Percentiles rank a stretch among this genome's conserved stretches.
Evolutionary conservation across 345 rosid genomes (phyloP).

Genomic region (Garcia nutans): DNA sequence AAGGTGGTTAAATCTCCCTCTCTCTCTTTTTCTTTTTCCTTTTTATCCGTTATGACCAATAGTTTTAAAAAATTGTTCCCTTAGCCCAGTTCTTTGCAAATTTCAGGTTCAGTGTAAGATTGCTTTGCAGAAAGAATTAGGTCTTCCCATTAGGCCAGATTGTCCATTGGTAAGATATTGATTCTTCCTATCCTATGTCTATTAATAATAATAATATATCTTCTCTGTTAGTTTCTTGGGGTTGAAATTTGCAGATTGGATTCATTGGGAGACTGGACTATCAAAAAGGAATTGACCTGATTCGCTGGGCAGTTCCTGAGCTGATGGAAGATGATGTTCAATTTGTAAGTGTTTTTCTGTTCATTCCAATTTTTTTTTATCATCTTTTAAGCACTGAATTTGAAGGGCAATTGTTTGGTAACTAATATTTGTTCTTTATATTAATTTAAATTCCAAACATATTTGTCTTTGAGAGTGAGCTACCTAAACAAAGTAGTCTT

Average conservation of each 20-base stretch:
- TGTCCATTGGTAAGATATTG: slow-evolving; percentile 67
- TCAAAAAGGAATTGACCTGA: slow-evolving; percentile 93
- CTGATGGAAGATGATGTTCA: slow-evolving; percentile 87
- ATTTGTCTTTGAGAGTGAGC: not conserved
- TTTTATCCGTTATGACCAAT: not conserved
- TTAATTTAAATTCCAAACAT: not conserved
- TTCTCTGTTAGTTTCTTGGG: slow-evolving; percentile 19
- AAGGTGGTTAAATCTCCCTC: slow-evolving; percentile 48
- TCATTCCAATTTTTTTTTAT: not conserved
- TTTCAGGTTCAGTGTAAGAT: slow-evolving; percentile 73
- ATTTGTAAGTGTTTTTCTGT: slow-evolving; percentile 65
- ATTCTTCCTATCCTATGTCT: slow-evolving; percentile 1
- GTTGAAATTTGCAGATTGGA: slow-evolving; percentile 61
- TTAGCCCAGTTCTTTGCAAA: slow-evolving; percentile 26
- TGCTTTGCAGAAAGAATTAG: slow-evolving; percentile 86
- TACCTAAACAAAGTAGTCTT: not conserved
- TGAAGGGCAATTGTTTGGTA: not conserved
- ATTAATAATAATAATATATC: slow-evolving; percentile 1
- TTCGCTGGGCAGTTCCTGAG: slow-evolving; percentile 63
- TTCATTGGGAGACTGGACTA: slow-evolving; percentile 93
- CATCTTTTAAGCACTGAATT: not conserved
- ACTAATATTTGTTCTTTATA: not conserved
- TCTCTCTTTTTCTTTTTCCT: not conserved
- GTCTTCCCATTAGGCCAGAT: slow-evolving; percentile 81
- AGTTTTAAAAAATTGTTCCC: slow-evolving; percentile 10